Base-by-base conservation (phyloP, 2,329 filamentous ascomycete species). In the Penicillium aurantiogriseum region DNA sequence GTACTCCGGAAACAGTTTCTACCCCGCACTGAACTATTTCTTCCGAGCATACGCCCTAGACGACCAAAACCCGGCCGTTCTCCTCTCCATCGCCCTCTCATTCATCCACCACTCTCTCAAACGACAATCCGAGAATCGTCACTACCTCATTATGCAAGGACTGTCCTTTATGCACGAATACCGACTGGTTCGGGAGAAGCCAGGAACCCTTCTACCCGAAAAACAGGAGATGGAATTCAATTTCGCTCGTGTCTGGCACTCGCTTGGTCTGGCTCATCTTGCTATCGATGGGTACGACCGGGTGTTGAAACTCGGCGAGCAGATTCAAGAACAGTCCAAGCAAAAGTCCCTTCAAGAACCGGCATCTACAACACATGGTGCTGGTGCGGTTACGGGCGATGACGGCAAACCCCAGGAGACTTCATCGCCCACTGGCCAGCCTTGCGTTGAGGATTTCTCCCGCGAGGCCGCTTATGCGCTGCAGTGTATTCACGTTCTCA, bases 91-190 rank as follows among this genome's bases (percentile, higher is more conserved):
- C 25, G 92, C 88, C 0, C 83, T 94, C 13, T 88, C 88, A 31
- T 97, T 96, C 72, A 84, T 97, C 39, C 91, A 97, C 72, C 89
- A 94, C 71, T 88, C 89, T 0, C 83, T 97, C 69, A 97, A 97
- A 73, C 85, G 93, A 2, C 91, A 96, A 73, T 87, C 89, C 0
- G 91, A 93, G 47, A 97, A 97, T 71, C 82, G 94, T 2, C 93
- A 97, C 70, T 93, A 90, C 69, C 85, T 92, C 40, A 86, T 97
- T 42, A 81, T 91, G 62, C 92, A 97, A 72, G 94, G 92, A 0
- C 82, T 97, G 50, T 81, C 87, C 0, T 97, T 96, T 67, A 76
- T 97, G 56, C 85, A 88, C 56, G 80, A 85, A 36, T 96, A 95
- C 74, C 88, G 89, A 63, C 80, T 85, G 3, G 70, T 85, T 27